Percentiles rank a stretch among this genome's conserved stretches.
Evolutionary conservation across 2,329 filamentous ascomycete genomes (phyloP).

Genomic region (Pyrenophora seminiperda): DNA sequence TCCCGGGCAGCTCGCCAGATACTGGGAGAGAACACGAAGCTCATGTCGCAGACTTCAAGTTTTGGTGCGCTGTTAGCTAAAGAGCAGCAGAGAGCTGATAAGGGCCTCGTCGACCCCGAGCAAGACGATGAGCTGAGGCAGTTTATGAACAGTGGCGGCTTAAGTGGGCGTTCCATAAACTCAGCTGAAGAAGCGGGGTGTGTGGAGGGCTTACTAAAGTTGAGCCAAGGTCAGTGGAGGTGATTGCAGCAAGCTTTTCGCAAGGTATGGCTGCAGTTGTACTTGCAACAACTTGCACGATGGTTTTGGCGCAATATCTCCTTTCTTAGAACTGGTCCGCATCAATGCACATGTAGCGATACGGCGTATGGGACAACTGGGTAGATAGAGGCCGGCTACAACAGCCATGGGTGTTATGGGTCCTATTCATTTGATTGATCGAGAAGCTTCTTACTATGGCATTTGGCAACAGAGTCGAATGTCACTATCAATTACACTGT

Average conservation of each 20-base stretch:
- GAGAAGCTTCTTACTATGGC: too few species aligned
- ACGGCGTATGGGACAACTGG: background rate
- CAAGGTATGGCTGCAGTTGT: background rate
- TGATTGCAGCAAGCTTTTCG: constrained; percentile 21
- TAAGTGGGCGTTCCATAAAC: constrained; percentile 60
- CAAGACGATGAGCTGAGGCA: constrained; percentile 69
- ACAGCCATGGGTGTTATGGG: too few species aligned
- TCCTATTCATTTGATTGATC: too few species aligned
- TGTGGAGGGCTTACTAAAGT: constrained; percentile 82
- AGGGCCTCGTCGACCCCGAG: constrained; percentile 50
- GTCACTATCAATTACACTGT: too few species aligned
- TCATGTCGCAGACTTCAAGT: constrained; percentile 47
- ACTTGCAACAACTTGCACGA: background rate
- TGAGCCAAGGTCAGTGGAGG: constrained; percentile 90
- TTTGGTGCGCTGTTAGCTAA: constrained; percentile 46
- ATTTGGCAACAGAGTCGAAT: too few species aligned
- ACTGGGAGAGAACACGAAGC: constrained; percentile 54
- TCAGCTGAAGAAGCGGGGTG: constrained; percentile 75
- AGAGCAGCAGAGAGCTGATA: constrained; percentile 36
- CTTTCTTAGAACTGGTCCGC: background rate
- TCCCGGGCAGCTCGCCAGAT: constrained; percentile 47
- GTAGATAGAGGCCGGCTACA: background rate
- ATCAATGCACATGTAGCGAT: background rate
- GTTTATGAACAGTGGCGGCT: constrained; percentile 72
- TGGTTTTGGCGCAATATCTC: background rate